Base-by-base conservation (phyloP, 2,329 filamentous ascomycete species). In the Diaporthe capsici region DNA sequence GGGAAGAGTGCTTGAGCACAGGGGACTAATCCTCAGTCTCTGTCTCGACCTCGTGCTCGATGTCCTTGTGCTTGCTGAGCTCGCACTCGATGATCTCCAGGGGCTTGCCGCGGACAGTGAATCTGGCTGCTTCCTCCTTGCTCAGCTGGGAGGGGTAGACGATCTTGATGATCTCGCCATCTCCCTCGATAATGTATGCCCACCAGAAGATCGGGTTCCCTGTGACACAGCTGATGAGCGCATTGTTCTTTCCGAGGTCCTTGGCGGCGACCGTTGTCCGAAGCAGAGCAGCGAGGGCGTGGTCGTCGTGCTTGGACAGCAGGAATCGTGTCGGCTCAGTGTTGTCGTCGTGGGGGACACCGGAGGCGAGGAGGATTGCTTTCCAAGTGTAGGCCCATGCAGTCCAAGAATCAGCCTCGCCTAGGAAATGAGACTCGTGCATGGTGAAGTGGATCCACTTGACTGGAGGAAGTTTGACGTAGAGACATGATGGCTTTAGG, bases 71-170 rank as follows among this genome's bases (percentile, higher is more conserved):
- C 22, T 51, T 7, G 49, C 5, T 51, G 51, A 25, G 2, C n/a
- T 55, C 51, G 53, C 8, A 31, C 25, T 34, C 53, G 53, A 31
- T 34, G 17, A 57, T 2, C 9, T 65, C 42, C 61, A 65, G 12
- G 3, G 61, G 61, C 8, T 65, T 2, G 1, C 25, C 61, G 8
- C 10, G 25, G 42, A 65, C 9, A 1, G 42, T 3, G 17, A 65
- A 65, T 20, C 3, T 47, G 17, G 2, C 8, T 2, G 17, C 61
- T 3, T 65, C 61, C 2, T 22, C 25, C 42, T 65, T 65, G 61
- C 25, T 65, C 10, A 65, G 61, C 42, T 65, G 25, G 25, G 25
- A 49, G 8, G 61, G 61, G 25, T 65, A 65, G 9, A 65, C 42
- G 25, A 65, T 49, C 28, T 65, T 7, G 20, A 65, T 61, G 4